phyloP scores from a whole-genome alignment of 768 basidiomycete species.

The Leucosporidium yakuticum region DNA sequence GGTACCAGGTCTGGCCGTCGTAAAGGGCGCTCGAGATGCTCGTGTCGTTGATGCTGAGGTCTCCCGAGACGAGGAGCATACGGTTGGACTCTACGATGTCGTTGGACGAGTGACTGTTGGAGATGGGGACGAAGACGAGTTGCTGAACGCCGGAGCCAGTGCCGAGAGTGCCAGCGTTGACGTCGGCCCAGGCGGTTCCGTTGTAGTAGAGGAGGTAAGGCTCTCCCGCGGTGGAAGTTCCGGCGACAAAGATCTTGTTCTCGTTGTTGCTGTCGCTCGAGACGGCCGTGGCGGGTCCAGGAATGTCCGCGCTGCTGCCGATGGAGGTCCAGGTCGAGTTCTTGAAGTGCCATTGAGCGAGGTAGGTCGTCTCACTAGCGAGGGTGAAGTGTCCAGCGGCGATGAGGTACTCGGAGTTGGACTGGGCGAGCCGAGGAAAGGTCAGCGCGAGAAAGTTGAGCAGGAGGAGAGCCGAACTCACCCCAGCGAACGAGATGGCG shows the following conservation, averaged over 20 bases:
- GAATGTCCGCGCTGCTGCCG: slow-evolving; percentile 54
- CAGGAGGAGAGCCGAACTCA: slow-evolving; percentile 46
- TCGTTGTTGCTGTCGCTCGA: slow-evolving; percentile 73
- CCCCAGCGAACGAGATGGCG: slow-evolving; percentile 72
- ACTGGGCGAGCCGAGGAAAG: slow-evolving; percentile 45
- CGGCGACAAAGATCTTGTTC: slow-evolving; percentile 84
- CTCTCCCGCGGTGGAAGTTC: slow-evolving; percentile 59
- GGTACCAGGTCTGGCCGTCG: slow-evolving; percentile 74
- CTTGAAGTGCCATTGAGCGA: slow-evolving; percentile 64
- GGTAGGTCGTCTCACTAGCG: slow-evolving; percentile 60
- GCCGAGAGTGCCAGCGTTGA: slow-evolving; percentile 49
- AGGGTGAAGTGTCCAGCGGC: slow-evolving; percentile 74
- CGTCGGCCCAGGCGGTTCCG: slow-evolving; percentile 64
- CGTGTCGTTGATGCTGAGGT: slow-evolving; percentile 64
- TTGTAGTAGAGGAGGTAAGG: slow-evolving; percentile 82
- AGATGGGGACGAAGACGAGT: slow-evolving; percentile 82
- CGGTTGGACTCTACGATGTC: slow-evolving; percentile 71
- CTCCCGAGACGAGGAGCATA: slow-evolving; percentile 81
- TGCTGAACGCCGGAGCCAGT: slow-evolving; percentile 62
- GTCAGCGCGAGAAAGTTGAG: not conserved
- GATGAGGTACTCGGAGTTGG: slow-evolving; percentile 61
- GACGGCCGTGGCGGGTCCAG: slow-evolving; percentile 84
- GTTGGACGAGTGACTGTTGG: slow-evolving; percentile 64
- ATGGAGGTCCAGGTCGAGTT: slow-evolving; percentile 70
- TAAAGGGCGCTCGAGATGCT: slow-evolving; percentile 78